Evolutionary conservation across 1,284 basidiomycete species (phyloP).

Genomic region (Omphalotus olearius): DNA sequence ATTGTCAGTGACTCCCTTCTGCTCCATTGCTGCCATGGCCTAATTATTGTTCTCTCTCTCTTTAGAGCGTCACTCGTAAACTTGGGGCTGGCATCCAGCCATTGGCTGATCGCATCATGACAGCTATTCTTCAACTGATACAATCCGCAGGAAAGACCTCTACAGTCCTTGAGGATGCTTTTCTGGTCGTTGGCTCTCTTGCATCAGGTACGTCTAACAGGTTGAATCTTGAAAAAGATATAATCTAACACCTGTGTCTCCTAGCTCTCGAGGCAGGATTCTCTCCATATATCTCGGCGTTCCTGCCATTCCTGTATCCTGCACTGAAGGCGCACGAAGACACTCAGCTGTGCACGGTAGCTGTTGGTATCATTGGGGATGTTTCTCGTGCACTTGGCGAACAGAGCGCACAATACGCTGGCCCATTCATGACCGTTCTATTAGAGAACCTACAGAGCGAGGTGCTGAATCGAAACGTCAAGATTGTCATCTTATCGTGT

Average conservation of each 20-base stretch:
- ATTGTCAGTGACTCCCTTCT: conserved; percentile 50
- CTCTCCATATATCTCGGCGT: conserved; percentile 85
- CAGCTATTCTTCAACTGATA: conserved; percentile 82
- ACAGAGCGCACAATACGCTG: conserved; percentile 77
- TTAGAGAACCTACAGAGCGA: conserved; percentile 92
- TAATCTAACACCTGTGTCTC: not conserved
- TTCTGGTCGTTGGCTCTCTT: conserved; percentile 91
- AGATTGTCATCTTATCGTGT: conserved; percentile 92
- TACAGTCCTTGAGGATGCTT: conserved; percentile 95
- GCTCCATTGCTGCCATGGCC: not conserved
- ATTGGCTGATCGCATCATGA: conserved; percentile 94
- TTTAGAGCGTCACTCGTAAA: conserved; percentile 80
- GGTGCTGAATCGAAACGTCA: conserved; percentile 89
- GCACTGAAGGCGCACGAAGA: conserved; percentile 94
- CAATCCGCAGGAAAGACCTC: conserved; percentile 88
- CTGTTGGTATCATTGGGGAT: conserved; percentile 94
- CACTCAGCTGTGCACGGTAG: conserved; percentile 92
- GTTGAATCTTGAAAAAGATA: no score
- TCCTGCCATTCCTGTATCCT: conserved; percentile 86
- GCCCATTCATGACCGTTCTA: conserved; percentile 87
- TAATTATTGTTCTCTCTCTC: conserved; percentile 9
- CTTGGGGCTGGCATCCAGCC: conserved; percentile 83
- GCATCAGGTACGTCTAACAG: conserved; percentile 50
- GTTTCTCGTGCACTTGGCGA: conserved; percentile 91
- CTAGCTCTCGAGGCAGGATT: conserved; percentile 82